These are phyloP conservation scores for Saccharomycopsis capsularis DNA, from an alignment of 805 yeast genomes.

Conservation along the genomic window DNA sequence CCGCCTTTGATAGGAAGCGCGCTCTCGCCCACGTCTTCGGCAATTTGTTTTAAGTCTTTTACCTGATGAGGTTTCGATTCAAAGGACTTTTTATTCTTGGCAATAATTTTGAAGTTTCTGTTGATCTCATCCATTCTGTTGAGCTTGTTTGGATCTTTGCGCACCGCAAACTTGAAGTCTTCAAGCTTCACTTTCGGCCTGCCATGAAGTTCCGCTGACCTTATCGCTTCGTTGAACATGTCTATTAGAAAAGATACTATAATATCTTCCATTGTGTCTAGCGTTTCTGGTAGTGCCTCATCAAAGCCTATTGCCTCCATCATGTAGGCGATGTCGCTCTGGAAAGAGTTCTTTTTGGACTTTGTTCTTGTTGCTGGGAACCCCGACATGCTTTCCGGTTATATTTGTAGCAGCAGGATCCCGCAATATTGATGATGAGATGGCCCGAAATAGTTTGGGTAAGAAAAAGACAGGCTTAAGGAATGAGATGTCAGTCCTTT, in stretches of 20 bases:
- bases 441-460: too few relatives aligned
- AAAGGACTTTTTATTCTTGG: constrained; percentile 16
- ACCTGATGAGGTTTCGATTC: constrained; percentile 10
- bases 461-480: too few relatives aligned
- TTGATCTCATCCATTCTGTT: constrained; percentile 18
- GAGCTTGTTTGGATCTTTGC: constrained; percentile 17
- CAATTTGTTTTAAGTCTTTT: constrained; percentile 7
- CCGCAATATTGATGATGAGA: too few relatives aligned
- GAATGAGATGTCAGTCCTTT: too few relatives aligned
- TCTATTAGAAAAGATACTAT: constrained; percentile 16
- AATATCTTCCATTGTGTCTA: constrained; percentile 19
- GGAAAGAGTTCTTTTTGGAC: constrained; percentile 19
- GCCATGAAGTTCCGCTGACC: constrained; percentile 18
- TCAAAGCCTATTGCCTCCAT: constrained; percentile 21
- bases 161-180: constrained; percentile 18
- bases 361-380: neutral
- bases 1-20: neutral
- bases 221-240: constrained; percentile 17
- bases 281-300: constrained; percentile 17
- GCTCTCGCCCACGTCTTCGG: neutral
- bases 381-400: too few relatives aligned
- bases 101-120: constrained; percentile 15
- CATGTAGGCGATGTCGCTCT: constrained; percentile 16
- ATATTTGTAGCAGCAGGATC: too few relatives aligned
- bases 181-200: constrained; percentile 19